phyloP scores from a whole-genome alignment of 164 flowering plant genomes.

The Malania oleifera region DNA sequence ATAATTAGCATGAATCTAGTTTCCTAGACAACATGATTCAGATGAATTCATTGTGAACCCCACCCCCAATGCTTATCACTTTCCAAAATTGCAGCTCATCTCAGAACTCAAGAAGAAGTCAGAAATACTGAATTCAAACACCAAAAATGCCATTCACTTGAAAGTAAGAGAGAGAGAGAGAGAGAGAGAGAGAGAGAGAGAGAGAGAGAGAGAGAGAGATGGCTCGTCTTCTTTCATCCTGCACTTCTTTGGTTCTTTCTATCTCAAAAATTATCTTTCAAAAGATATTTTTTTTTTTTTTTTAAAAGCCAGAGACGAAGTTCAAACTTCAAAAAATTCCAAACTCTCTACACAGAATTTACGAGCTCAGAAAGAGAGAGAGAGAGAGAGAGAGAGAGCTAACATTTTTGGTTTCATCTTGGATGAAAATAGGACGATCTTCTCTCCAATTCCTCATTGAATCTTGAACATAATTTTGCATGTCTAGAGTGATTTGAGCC shows the following conservation, averaged over 20 bases:
- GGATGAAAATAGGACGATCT: constrained; percentile 59
- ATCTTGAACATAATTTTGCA: constrained; percentile 51
- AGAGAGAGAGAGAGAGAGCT: constrained; percentile 28
- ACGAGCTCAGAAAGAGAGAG: background rate
- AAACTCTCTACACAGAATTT: too few relatives aligned
- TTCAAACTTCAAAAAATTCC: too few relatives aligned
- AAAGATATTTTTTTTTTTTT: too few relatives aligned
- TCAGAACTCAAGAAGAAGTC: constrained; percentile 17
- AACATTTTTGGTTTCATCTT: constrained; percentile 79
- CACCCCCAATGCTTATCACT: constrained; percentile 14
- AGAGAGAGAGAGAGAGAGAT: constrained; percentile 17
- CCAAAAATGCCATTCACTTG: constrained; percentile 10
- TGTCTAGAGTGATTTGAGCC: constrained; percentile 73
- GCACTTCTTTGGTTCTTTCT: too few relatives aligned
- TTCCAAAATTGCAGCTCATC: constrained; percentile 17
- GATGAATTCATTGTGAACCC: constrained; percentile 21
- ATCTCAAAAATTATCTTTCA: too few relatives aligned
- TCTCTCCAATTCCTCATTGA: constrained; percentile 65
- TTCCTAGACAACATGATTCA: constrained; percentile 29
- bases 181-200: constrained; percentile 11
- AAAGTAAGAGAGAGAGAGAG: constrained; percentile 9
- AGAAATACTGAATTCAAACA: constrained; percentile 17
- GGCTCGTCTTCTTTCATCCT: background rate
- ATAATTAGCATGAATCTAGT: constrained; percentile 20
- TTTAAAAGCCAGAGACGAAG: too few relatives aligned